Evolutionary conservation across 805 yeast genomes (phyloP).

Genomic region (Jamesozyma piceae): DNA sequence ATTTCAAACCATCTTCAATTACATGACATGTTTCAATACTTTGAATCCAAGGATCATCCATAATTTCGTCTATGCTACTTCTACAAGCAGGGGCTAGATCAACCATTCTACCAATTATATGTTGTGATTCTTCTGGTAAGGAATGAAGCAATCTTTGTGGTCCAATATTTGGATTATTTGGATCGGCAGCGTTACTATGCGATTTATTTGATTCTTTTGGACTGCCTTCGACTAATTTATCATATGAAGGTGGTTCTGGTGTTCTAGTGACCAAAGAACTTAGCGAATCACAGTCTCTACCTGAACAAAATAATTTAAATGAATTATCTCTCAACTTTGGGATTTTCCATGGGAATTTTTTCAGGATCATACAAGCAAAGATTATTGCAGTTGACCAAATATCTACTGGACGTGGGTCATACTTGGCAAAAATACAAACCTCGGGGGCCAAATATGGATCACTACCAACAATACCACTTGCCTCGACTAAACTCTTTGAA

Average conservation of each 20-base stretch:
- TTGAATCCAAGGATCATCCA: constrained; percentile 60
- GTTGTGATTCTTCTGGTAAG: constrained; percentile 58
- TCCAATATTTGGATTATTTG: constrained; percentile 63
- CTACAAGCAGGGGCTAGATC: constrained; percentile 80
- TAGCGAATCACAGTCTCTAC: constrained; percentile 58
- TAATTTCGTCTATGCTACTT: constrained; percentile 69
- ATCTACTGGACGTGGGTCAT: constrained; percentile 90
- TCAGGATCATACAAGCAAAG: constrained; percentile 83
- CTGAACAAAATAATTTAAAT: constrained; percentile 71
- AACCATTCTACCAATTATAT: constrained; percentile 66
- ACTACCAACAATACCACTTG: constrained; percentile 82
- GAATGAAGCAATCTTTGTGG: constrained; percentile 64
- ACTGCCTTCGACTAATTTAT: constrained; percentile 8
- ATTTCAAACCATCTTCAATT: constrained; percentile 33
- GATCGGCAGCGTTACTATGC: constrained; percentile 26
- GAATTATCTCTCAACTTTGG: constrained; percentile 76
- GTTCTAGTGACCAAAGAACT: constrained; percentile 49
- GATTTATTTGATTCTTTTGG: constrained; percentile 6
- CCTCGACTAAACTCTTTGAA: constrained; percentile 58
- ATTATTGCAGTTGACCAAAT: constrained; percentile 90
- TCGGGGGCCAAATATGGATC: constrained; percentile 92
- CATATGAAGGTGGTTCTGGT: constrained; percentile 40
- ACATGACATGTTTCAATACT: constrained; percentile 58
- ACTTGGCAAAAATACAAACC: constrained; percentile 70
- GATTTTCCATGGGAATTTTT: constrained; percentile 91